phyloP scores from a whole-genome alignment of 192 early-diverging fungal genomes.

The Chytriomyces confervae region DNA sequence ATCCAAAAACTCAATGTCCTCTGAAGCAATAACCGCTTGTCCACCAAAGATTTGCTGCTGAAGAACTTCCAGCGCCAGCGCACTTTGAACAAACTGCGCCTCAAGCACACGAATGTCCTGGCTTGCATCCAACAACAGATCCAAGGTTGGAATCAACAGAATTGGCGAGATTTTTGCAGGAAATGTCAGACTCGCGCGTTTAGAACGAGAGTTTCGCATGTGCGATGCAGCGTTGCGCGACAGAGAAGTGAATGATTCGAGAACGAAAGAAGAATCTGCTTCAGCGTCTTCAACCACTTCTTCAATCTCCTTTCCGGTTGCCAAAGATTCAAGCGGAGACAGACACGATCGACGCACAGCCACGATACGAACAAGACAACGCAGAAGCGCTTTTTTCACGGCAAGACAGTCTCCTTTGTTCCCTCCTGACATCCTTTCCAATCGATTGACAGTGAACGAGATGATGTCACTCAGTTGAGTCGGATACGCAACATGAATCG shows the following conservation, averaged over 20 bases:
- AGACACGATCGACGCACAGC: constrained; percentile 13
- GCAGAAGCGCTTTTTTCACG: background rate
- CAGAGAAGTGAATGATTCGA: background rate
- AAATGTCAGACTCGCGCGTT: background rate
- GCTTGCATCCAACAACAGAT: constrained; percentile 4
- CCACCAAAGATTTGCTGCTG: background rate
- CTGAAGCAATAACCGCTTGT: background rate
- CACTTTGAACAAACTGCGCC: background rate
- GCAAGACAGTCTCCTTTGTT: background rate
- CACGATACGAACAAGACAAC: constrained; percentile 9
- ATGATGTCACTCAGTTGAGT: constrained; percentile 48
- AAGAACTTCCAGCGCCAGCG: constrained; percentile 4
- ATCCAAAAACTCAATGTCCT: constrained; percentile 10
- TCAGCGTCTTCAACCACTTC: background rate
- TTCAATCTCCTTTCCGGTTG: background rate
- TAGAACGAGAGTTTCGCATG: background rate
- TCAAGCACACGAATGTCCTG: constrained; percentile 1
- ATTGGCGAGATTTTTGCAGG: constrained; percentile 17
- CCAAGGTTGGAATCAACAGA: constrained; percentile 29
- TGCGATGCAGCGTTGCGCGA: background rate
- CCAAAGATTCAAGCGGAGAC: background rate
- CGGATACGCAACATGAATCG: constrained; percentile 41
- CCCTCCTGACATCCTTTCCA: background rate
- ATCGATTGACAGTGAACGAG: constrained; percentile 41
- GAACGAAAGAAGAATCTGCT: background rate